Evolutionary conservation across 495 filamentous ascomycete species (phyloP).

Genomic region (Aspergillus hancockii): DNA sequence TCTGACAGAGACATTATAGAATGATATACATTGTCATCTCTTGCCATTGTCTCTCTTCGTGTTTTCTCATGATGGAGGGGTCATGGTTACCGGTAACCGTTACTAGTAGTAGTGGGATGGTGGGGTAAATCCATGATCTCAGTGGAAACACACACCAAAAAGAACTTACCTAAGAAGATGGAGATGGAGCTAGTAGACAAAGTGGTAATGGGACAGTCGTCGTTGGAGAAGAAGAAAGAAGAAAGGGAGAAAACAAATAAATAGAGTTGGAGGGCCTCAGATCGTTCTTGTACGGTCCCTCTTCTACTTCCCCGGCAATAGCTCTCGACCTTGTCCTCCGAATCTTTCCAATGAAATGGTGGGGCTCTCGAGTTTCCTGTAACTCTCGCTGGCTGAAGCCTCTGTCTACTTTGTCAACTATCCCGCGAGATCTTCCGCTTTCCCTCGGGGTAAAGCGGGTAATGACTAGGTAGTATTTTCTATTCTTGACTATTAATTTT

Average conservation of each 20-base stretch:
- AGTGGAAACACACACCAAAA: background rate
- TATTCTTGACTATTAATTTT: background rate
- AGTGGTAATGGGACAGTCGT: background rate
- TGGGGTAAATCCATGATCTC: conserved; percentile 1
- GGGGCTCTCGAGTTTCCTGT: conserved; percentile 25
- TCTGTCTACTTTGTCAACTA: conserved; percentile 23
- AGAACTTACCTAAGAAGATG: too few species aligned
- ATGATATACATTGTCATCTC: background rate
- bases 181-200: background rate
- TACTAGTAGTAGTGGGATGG: background rate
- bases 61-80: conserved; percentile 1
- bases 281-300: conserved; percentile 2
- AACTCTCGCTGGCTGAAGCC: conserved; percentile 35
- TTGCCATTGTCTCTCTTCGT: background rate
- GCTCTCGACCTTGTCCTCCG: conserved; percentile 9
- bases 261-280: background rate
- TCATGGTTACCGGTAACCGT: background rate
- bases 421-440: conserved; percentile 46
- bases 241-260: conserved; percentile 2
- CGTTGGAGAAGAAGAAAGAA: background rate
- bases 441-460: conserved; percentile 39
- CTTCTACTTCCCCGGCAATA: background rate
- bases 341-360: conserved; percentile 19
- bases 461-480: conserved; percentile 3
- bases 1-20: background rate